Base-by-base conservation (phyloP, 495 filamentous ascomycete species). In the Achaetomiella virescens region DNA sequence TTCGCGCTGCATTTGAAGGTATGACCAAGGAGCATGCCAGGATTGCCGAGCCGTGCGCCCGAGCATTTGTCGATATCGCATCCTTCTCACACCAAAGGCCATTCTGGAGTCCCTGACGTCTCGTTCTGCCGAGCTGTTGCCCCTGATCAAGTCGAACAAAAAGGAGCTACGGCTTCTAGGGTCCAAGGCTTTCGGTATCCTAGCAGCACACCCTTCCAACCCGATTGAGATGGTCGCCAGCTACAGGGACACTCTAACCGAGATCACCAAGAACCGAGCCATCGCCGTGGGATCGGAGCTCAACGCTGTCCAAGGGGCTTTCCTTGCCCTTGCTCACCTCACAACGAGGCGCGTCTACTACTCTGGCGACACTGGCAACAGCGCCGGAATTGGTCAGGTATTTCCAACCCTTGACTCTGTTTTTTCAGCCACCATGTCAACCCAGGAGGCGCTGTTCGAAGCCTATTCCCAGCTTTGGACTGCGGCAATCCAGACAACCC, bases 381-480 rank as follows among this genome's bases (percentile, higher is more conserved):
- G 17, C n/a, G 36, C 27, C 12, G 52, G 56, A 25, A n/a, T 57
- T 6, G 20, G 27, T n/a, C 12, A 50, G 4, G 38, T 58, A 8
- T 66, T 71, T 7, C 69, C 65, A 1, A 29, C 60, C 1, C 44
- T 66, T 9, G 49, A 62, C 9, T 55, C 59, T 6, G 40, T 68
- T 14, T 59, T 61, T 2, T 61, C 58, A 6, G 18, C 29, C 2
- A 17, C 55, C 0, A 4, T 52, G 0, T 64, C 67, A 0, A 62
- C 73, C 4, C 74, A 72, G 52, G 73, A 77, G 48, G 68, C 73
- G 17, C 79, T 85, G 1, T 76, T 88, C 36, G 75, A 81, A 20
- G 80, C 86, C 10, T 72, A 95, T 55, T 81, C 85, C 3, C 87
- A 97, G 65, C 67, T 97, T 0, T 85, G 86, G 75, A 76, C 90